These are phyloP conservation scores for Anthracocystis setariae DNA, from an alignment of 1,284 basidiomycete genomes.

Conservation along the genomic window DNA sequence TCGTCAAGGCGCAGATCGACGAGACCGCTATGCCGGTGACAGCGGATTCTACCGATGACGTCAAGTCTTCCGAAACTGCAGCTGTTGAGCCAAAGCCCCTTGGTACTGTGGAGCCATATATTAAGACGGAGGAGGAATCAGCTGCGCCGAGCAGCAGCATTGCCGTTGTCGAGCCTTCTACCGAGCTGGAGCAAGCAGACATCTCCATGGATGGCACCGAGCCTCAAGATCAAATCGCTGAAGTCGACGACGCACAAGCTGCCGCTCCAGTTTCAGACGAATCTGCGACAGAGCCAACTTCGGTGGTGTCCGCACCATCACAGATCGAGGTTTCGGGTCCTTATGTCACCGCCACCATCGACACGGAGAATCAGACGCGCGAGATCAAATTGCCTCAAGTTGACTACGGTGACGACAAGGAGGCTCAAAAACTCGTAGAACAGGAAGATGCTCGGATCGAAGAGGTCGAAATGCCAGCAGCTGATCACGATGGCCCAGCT, in stretches of 20 bases:
- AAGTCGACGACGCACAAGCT: background rate
- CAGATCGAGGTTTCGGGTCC: constrained; percentile 32
- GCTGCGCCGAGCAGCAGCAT: constrained; percentile 1
- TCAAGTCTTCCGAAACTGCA: background rate
- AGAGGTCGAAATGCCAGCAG: constrained; percentile 33
- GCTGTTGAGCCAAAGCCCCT: background rate
- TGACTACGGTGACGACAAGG: constrained; percentile 31
- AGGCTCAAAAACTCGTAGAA: constrained; percentile 24
- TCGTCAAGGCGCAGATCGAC: background rate
- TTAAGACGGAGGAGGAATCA: constrained; percentile 23
- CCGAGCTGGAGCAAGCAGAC: constrained; percentile 1
- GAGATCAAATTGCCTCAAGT: constrained; percentile 32
- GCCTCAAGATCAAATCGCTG: background rate
- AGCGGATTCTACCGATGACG: background rate
- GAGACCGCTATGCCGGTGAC: background rate
- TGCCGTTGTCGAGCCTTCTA: constrained; percentile 6
- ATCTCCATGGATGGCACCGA: background rate
- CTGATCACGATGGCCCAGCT: constrained; percentile 11
- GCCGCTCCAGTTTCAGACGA: background rate
- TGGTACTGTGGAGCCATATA: background rate
- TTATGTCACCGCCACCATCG: constrained; percentile 34
- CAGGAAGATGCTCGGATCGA: constrained; percentile 34
- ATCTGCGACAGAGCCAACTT: background rate
- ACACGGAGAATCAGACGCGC: constrained; percentile 21
- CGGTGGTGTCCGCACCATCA: constrained; percentile 6